Evolutionary conservation across 805 yeast genomes (phyloP), one percentile per base, ranked within the genome.

Genomic region (Candida silvatica): DNA sequence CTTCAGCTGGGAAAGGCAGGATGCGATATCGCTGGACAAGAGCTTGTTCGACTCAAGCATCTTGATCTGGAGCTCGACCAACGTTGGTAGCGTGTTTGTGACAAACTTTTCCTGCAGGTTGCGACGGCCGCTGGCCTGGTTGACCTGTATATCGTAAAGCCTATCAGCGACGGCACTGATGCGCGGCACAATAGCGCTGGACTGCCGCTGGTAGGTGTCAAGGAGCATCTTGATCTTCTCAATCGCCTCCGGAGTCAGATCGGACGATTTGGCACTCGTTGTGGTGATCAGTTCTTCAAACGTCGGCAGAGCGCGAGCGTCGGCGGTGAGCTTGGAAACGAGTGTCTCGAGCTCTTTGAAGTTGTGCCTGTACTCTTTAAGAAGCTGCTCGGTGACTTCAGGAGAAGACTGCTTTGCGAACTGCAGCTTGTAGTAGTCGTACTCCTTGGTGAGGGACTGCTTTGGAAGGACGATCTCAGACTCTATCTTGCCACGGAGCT

Each of bases 351-450:
- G 36, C 9, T 47, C 41, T 1, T 33, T 31, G 4, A 51, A 42
- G 12, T 47, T 39, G 17, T 39, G 31, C 14, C 47, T 50, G 27
- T 54, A 47, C 11, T 45, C 44, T 15, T 37, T 37, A 3, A 44
- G 40, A 14, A 41, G 28, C 19, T 44, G 43, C 4, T 39, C 34
- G 14, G 42, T 31, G 37, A 32, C 26, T 29, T 34, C 17, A 31
- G 42, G 41, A 17, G 36, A 19, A 5, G 17, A 15, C 24, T 43
- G 37, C 20, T 43, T 46, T 37, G 56, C 48, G 53, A 59, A 43
- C 35, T 65, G 66, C 9, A 59, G 49, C 24, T 71, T 56, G 27
- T 66, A 56, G 2, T 37, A 12, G 37, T 70, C 74, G 23, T 73
- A 64, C 9, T 58, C 59, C 23, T 48, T 47, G 16, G 67, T 68